Evolutionary conservation across 1,284 basidiomycete genomes (phyloP), one percentile per base, ranked within the genome.

Genomic region (Ceratobasidium sp.): DNA sequence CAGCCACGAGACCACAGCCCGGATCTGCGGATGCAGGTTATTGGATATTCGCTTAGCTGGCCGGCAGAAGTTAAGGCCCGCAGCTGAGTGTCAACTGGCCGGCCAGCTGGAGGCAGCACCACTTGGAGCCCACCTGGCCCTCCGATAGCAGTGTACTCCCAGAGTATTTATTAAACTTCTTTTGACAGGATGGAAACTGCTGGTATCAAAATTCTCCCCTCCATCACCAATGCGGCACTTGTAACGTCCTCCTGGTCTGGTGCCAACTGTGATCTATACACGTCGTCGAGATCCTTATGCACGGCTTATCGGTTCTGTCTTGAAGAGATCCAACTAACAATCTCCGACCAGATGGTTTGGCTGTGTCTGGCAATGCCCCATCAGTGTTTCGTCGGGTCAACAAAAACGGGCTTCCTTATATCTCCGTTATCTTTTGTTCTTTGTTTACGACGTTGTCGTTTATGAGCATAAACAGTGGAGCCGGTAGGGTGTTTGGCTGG

Each of bases 181-280:
- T 33, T 33, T 4, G 33, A 33, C 4, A 33, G 33, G 80, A 77
- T 77, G 83, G 83, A 90, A 82, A 89, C 87, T 58, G 92, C 94
- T 0, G 92, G 94, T 46, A 96, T 96, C 85, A 90, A 90, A 81
- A 88, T 87, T 12, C 86, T 96, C 1, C 94, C 94, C 2, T 90
- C 89, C 71, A 39, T 96, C 81, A 95, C 97, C 86, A 97, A 97
- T 84, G 95, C 96, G 7, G 92, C 91, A 83, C 89, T 97, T 42
- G 86, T 97, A 77, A 94, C 92, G 39, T 94, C 94, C 1, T 96
- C 96, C 0, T 94, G 94, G 90, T 96, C 94, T 6, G 95, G 96
- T 5, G 94, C 93, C 1, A 94, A 92, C 53, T 94, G 93, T 81
- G 93, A 96, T 82, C 84, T 97, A 72, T 97, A 95, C 85, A 93